Evolutionary conservation across 192 early-diverging fungal genomes (phyloP), one percentile per base, ranked within the genome.

Genomic region (Backusella sp.): DNA sequence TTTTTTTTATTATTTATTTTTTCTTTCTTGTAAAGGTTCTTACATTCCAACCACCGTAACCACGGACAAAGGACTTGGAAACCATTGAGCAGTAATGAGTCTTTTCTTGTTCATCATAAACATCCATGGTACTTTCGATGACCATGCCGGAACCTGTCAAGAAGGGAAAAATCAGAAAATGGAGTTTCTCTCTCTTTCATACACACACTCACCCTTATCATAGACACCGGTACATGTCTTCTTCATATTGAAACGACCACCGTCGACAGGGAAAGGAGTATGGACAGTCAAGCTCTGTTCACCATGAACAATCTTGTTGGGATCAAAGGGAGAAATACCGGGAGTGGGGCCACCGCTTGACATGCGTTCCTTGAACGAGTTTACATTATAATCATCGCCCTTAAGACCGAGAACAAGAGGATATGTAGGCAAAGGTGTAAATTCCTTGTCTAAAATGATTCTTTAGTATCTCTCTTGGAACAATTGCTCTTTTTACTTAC

Each of bases 271-370:
- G 30, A 92, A 70, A 9, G 88, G 89, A 39, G 78, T 82, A 32
- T 89, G 56, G 28, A 93, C 66, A 74, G 92, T 90, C 30, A 89
- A 78, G 39, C 76, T 79, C 72, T 93, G 91, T 72, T 93, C 93
- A 65, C 93, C 93, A 70, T 94, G 93, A 0, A 94, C 89, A 14
- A 94, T 83, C 23, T 80, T 83, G 77, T 89, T 91, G 35, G 91
- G 84, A 53, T 94, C 90, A 70, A 88, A 88, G 59, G 82, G 79
- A 35, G 93, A 89, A 32, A 93, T 78, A 41, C 91, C 90, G 12
- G 88, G 90, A 32, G 88, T 75, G 37, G 77, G 71, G n/a, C 80
- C 83, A 11, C 73, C 66, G 26, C 79, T 79, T 52, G 78, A 83
- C 21, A 83, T 82, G 49, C 88, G 85, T 26, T 86, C 81, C 26